phyloP scores from a whole-genome alignment of 139 green algal species.

The Yamagishiella unicocca region DNA sequence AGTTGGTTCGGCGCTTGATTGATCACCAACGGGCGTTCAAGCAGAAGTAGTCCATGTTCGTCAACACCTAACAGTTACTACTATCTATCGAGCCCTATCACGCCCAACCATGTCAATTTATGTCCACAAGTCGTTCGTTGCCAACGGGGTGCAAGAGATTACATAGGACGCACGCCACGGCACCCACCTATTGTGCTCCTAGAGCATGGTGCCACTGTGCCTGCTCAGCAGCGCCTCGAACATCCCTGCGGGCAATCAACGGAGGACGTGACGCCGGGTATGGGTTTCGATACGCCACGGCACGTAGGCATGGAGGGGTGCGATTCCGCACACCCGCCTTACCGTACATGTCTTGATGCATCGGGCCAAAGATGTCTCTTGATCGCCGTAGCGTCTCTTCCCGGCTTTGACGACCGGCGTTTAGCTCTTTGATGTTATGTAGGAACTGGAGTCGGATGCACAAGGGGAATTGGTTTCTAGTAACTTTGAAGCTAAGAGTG shows the following conservation, averaged over 20 bases:
- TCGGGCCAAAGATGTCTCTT: constrained; percentile 59
- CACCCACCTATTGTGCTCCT: not conserved
- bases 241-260: not conserved
- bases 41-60: constrained; percentile 17
- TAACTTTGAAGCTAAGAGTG: no score
- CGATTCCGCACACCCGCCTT: not conserved
- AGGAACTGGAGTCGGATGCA: constrained; percentile 74
- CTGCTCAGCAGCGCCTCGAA: constrained; percentile 70
- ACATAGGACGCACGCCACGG: not conserved
- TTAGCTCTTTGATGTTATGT: constrained; percentile 86
- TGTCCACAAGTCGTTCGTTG: no score
- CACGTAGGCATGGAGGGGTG: not conserved
- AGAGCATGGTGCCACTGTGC: constrained; percentile 52
- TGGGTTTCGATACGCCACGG: not conserved
- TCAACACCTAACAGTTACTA: no score
- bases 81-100: no score
- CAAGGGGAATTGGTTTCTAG: no score
- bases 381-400: constrained; percentile 79
- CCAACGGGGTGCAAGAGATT: no score
- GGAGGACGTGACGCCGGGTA: not conserved
- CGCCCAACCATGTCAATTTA: no score
- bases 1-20: constrained; percentile 35
- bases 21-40: constrained; percentile 35
- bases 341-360: constrained; percentile 79
- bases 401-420: constrained; percentile 74